Base-by-base conservation (phyloP, 2,329 filamentous ascomycete species). In the Fusarium foetens region DNA sequence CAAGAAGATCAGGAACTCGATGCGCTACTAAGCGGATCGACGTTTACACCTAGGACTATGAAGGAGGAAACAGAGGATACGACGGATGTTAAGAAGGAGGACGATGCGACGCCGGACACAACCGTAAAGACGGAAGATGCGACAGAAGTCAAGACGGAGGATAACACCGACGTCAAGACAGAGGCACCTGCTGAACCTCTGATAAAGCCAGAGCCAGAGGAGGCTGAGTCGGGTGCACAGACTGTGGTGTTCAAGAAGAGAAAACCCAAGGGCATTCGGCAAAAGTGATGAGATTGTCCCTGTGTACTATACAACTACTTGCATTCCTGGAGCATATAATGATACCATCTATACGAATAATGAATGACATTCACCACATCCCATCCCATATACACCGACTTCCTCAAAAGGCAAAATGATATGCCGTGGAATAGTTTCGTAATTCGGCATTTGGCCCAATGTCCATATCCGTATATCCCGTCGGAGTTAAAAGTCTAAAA, bases 161-260 rank as follows among this genome's bases (percentile, higher is more conserved):
- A 66, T 5, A 68, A 64, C 5, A 35, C 67, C 23, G 25, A 68
- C 35, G 46, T 85, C 31, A 87, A 88, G 77, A 78, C 83, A 53
- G 86, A 88, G 66, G 79, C 76, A 8, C 77, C 70, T 23, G 17
- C 76, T 10, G 78, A 71, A 1, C 35, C 71, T 12, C 38, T 36
- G 29, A 54, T 79, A 58, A 81, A 83, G 57, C 74, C 77, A 35
- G 80, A 84, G 59, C 61, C 72, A 53, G 76, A 76, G 13, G 72
- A 74, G 45, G 64, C 55, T 17, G 65, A 45, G 23, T 71, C 74
- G 35, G 75, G 71, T 27, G 57, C 79, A 6, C 77, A 84, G 16
- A 85, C 87, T 6, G 86, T 94, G 5, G 84, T 94, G 6, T 96
- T 95, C 82, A 95, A 95, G 83, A 95, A 94, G 83, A 85, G 93